Conservation (phyloP, 257 asterid species). For the Coffea eugenioides region DNA sequence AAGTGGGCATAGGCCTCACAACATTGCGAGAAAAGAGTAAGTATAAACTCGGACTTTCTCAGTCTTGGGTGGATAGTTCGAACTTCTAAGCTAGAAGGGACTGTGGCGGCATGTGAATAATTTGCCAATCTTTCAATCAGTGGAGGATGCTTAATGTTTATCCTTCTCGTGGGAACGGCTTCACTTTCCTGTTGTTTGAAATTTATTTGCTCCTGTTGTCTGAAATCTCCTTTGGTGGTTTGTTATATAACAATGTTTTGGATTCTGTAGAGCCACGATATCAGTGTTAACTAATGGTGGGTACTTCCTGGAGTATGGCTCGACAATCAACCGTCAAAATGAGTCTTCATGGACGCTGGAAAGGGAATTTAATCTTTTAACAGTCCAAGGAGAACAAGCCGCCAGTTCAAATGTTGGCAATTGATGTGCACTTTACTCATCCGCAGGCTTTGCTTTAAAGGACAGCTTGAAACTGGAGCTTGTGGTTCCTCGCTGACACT, state of each 20-base stretch:
- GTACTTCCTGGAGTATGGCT: conserved; percentile 64
- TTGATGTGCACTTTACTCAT: neutral
- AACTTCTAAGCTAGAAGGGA: neutral
- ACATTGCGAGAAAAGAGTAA: neutral
- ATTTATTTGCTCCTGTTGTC: neutral
- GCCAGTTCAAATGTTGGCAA: conserved; percentile 7
- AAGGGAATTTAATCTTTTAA: conserved; percentile 65
- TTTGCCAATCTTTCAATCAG: neutral
- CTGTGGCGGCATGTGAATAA: neutral
- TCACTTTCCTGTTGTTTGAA: neutral
- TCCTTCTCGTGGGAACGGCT: neutral
- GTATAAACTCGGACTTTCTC: neutral
- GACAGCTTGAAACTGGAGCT: neutral
- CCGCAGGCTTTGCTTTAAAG: neutral
- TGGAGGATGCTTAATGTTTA: neutral
- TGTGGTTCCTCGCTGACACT: neutral
- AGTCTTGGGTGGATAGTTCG: neutral
- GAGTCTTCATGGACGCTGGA: conserved; percentile 77
- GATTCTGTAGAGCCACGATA: conserved; percentile 63
- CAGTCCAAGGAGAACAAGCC: conserved; percentile 42
- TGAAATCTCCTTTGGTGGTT: neutral
- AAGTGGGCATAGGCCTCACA: neutral
- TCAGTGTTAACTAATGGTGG: conserved; percentile 61
- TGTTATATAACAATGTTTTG: neutral
- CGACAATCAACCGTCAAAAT: conserved; percentile 60